A percentile compares a stretch with the other conserved stretches of the same genome.
Conservation (phyloP, 1,284 basidiomycete genomes). For the Cryptococcus hybrid region DNA sequence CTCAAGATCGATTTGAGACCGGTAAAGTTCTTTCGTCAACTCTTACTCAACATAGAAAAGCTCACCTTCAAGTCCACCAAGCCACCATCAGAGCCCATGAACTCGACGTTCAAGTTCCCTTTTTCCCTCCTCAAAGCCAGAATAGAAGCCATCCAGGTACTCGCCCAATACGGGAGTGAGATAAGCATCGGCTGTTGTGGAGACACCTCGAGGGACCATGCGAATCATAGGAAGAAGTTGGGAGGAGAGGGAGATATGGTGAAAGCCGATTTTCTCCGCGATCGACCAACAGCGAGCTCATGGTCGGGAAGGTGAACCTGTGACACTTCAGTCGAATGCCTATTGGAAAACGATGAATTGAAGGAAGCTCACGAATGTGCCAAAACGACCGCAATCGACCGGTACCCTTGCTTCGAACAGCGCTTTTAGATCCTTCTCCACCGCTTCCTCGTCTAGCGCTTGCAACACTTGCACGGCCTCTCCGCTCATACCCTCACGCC, state of each 20-base stretch:
- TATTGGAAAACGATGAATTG: too few relatives aligned
- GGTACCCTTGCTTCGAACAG: constrained; percentile 32
- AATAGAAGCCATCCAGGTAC: too few relatives aligned
- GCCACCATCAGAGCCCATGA: constrained; percentile 54
- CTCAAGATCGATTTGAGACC: constrained; percentile 39
- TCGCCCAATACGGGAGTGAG: constrained; percentile 46
- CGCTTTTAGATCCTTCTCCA: constrained; percentile 27
- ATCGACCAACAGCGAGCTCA: constrained; percentile 31
- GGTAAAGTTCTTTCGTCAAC: constrained; percentile 29
- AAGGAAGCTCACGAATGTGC: constrained; percentile 8
- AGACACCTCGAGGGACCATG: constrained; percentile 2
- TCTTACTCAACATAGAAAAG: not conserved
- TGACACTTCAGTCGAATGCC: constrained; percentile 7
- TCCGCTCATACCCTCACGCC: constrained; percentile 53
- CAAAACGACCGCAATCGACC: constrained; percentile 32
- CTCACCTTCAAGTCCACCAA: constrained; percentile 9
- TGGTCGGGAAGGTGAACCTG: constrained; percentile 38
- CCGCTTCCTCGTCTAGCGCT: constrained; percentile 50
- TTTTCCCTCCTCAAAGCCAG: not conserved
- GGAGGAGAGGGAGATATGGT: constrained; percentile 29
- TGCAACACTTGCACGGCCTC: constrained; percentile 85
- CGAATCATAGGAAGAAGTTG: constrained; percentile 41
- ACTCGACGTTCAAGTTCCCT: constrained; percentile 41
- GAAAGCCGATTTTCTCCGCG: constrained; percentile 37
- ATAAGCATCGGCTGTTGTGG: constrained; percentile 55